Base-by-base conservation (phyloP, 768 basidiomycete genomes). In the Floccularia luteovirens region DNA sequence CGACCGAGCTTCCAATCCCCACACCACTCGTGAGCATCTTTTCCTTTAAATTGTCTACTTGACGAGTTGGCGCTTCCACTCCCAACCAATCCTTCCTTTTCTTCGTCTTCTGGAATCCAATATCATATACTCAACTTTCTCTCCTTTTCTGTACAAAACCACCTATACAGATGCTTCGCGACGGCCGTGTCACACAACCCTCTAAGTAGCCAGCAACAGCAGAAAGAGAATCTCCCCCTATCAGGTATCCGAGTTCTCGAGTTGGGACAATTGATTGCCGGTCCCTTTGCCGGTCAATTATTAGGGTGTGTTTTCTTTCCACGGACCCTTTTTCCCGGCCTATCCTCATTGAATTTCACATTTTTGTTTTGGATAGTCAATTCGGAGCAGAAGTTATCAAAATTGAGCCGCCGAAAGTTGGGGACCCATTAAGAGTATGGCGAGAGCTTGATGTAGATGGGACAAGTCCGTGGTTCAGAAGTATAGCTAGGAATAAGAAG, bases 351-450 rank as follows among this genome's bases (percentile, higher is more conserved):
- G 3, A 14, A 21, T 14, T 17, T 34, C n/a, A n/a, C n/a, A n/a
- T n/a, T n/a, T n/a, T n/a, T n/a, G n/a, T n/a, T n/a, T n/a, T n/a
- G n/a, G n/a, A 31, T 48, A 82, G 81, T 0, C 79, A 83, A 54
- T 83, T 74, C 42, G 82, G 81, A 12, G 83, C 82, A 10, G 80
- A 86, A 41, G 61, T 84, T 11, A 82, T 84, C 59, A 85, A 85
- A 50, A 62, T 84, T 8, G 83, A 85, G 48, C 69, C 79, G 0
- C 81, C 82, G 1, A 63, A 63, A 7, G 60, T 56, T 7, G 82
- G 82, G 3, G 82, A 85, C 46, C 80, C 81, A 4, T 58, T 84
- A 19, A 75, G 82, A 3, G 74, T 80, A 1, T 83, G 79, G 79
- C 61, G 82, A 37, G 82, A 84, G 46, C 65, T 81, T 17, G 82